These are phyloP conservation scores for Leccinum subtestaceum DNA, from an alignment of 768 basidiomycete species.

Conservation along the genomic window DNA sequence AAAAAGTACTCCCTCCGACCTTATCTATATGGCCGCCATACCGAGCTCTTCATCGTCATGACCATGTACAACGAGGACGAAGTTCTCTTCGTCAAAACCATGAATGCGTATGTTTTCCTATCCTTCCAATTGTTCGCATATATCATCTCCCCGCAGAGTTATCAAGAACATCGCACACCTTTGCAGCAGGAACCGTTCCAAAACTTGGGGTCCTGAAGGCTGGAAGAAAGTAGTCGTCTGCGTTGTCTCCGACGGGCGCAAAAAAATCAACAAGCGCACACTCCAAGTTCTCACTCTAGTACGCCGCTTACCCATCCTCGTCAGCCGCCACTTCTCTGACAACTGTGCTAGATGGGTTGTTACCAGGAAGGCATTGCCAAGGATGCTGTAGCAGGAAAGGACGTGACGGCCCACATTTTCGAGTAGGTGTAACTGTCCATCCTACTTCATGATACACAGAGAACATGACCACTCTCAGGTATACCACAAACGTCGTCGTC, in stretches of 20 bases:
- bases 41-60: constrained; percentile 94
- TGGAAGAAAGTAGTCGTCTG: constrained; percentile 93
- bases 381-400: constrained; percentile 83
- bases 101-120: constrained; percentile 66
- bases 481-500: constrained; percentile 76
- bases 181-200: constrained; percentile 65
- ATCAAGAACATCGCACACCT: constrained; percentile 85
- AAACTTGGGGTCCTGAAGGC: constrained; percentile 83
- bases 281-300: constrained; percentile 85
- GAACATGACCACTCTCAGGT: constrained; percentile 39
- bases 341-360: constrained; percentile 62
- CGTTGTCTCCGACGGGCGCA: constrained; percentile 81
- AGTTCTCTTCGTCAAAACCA: constrained; percentile 70
- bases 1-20: constrained; percentile 76
- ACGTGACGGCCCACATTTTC: constrained; percentile 91
- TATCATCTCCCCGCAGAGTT: constrained; percentile 45
- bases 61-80: constrained; percentile 97
- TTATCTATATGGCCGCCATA: constrained; percentile 74
- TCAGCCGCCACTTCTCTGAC: not conserved
- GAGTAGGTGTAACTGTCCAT: constrained; percentile 52
- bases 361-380: constrained; percentile 91
- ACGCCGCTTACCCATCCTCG: constrained; percentile 23
- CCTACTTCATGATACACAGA: not conserved
- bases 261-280: constrained; percentile 86
- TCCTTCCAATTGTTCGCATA: not conserved